Evolutionary conservation across 2,329 filamentous ascomycete species (phyloP).

Genomic region (Botrytis hyacinthi): DNA sequence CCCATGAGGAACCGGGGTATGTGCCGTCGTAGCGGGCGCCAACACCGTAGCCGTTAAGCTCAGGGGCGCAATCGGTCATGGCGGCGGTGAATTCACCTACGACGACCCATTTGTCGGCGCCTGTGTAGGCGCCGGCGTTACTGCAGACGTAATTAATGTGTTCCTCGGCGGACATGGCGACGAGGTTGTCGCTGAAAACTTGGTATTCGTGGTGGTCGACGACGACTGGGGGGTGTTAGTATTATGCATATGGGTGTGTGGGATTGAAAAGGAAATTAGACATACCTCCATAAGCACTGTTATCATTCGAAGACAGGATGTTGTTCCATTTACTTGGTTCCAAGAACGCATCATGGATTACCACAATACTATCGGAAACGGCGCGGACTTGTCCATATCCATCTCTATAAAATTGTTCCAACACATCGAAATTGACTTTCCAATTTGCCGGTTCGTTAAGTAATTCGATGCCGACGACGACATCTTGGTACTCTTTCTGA

Average conservation of each 20-base stretch:
- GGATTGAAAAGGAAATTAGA: slow-evolving; percentile 38
- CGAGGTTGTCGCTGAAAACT: slow-evolving; percentile 53
- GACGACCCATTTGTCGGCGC: slow-evolving; percentile 63
- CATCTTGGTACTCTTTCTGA: slow-evolving; percentile 51
- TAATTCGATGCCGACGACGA: slow-evolving; percentile 56
- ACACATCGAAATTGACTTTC: slow-evolving; percentile 38
- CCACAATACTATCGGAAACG: slow-evolving; percentile 49
- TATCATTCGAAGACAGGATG: slow-evolving; percentile 50
- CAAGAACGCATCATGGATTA: slow-evolving; percentile 58
- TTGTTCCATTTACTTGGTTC: slow-evolving; percentile 58
- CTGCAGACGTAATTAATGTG: slow-evolving; percentile 58
- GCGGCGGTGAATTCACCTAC: slow-evolving; percentile 69
- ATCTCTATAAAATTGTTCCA: slow-evolving; percentile 48
- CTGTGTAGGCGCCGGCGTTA: slow-evolving; percentile 48
- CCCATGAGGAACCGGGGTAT: slow-evolving; percentile 45
- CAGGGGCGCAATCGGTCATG: slow-evolving; percentile 59
- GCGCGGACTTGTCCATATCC: slow-evolving; percentile 48
- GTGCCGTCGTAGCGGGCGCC: slow-evolving; percentile 59
- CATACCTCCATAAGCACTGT: slow-evolving; percentile 44
- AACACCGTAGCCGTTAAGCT: slow-evolving; percentile 53
- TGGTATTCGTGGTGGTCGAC: slow-evolving; percentile 71
- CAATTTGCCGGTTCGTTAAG: slow-evolving; percentile 52
- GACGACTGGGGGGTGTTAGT: slow-evolving; percentile 46
- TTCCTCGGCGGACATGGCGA: slow-evolving; percentile 49
- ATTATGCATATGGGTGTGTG: slow-evolving; percentile 49